Percentiles rank a stretch among this genome's conserved stretches.
Conservation (phyloP, 768 basidiomycete species). For the Vararia minispora region DNA sequence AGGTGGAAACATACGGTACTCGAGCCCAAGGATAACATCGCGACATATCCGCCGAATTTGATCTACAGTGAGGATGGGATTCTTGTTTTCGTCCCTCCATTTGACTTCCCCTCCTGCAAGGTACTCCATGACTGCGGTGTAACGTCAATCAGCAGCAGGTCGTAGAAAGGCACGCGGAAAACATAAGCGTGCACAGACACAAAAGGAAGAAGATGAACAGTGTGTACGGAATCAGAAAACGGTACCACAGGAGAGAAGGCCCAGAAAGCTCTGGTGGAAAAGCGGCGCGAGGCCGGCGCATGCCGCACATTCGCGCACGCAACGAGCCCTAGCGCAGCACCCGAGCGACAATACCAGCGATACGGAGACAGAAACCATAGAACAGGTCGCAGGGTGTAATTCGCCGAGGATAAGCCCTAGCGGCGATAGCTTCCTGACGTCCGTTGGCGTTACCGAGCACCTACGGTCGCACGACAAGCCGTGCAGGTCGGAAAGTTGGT, state of each 20-base stretch:
- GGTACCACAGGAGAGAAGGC: too few species aligned
- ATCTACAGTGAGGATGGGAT: constrained; percentile 71
- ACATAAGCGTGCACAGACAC: constrained; percentile 1
- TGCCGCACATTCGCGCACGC: too few species aligned
- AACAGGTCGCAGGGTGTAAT: too few species aligned
- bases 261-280: too few species aligned
- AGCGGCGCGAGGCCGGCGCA: too few species aligned
- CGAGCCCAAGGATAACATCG: constrained; percentile 88
- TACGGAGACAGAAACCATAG: too few species aligned
- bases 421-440: too few species aligned
- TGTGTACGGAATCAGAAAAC: background rate
- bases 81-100: constrained; percentile 58
- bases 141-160: constrained; percentile 3
- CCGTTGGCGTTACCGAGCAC: too few species aligned
- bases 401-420: too few species aligned
- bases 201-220: constrained; percentile 2
- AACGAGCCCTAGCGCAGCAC: too few species aligned
- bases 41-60: constrained; percentile 84
- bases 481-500: constrained; percentile 1
- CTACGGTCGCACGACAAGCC: too few species aligned
- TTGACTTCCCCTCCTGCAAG: constrained; percentile 91
- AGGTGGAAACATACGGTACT: constrained; percentile 64
- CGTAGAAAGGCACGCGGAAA: constrained; percentile 5
- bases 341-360: too few species aligned
- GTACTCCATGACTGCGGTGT: constrained; percentile 79